A percentile compares a stretch with the other conserved stretches of the same genome.
Conservation (phyloP, 805 yeast species). For the Saturnispora besseyi region DNA sequence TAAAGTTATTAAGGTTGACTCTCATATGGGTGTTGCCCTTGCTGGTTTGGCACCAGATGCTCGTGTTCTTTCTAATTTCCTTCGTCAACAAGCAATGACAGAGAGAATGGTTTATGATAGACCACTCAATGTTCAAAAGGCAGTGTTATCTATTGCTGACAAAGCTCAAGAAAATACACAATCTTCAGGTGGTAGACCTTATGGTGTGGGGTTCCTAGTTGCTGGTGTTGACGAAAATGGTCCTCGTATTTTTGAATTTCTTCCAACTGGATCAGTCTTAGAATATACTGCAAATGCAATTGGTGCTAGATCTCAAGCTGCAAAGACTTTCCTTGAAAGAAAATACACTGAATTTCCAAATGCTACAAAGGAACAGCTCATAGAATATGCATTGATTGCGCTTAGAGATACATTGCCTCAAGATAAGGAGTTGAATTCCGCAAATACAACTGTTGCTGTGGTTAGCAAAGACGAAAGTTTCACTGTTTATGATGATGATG, state of each 20-base stretch:
- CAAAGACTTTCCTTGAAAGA: slow-evolving; percentile 90
- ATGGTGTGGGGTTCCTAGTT: slow-evolving; percentile 90
- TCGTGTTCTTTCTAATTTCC: slow-evolving; percentile 77
- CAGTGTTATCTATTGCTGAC: slow-evolving; percentile 82
- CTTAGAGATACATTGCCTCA: slow-evolving; percentile 90
- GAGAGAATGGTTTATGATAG: slow-evolving; percentile 79
- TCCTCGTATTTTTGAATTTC: slow-evolving; percentile 88
- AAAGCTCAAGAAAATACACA: slow-evolving; percentile 97
- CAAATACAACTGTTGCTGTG: slow-evolving; percentile 84
- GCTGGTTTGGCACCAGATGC: slow-evolving; percentile 99
- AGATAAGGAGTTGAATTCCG: slow-evolving; percentile 79
- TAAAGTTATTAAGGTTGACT: slow-evolving; percentile 85
- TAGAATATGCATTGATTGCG: slow-evolving; percentile 81
- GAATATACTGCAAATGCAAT: slow-evolving; percentile 92
- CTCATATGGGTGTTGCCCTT: slow-evolving; percentile 87
- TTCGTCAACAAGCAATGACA: slow-evolving; percentile 87
- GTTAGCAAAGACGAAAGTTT: slow-evolving; percentile 75
- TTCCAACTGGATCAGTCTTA: slow-evolving; percentile 88
- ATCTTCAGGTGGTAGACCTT: slow-evolving; percentile 92
- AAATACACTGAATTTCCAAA: slow-evolving; percentile 60
- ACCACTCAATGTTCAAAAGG: slow-evolving; percentile 73
- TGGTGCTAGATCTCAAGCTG: slow-evolving; percentile 98
- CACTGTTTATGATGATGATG: slow-evolving; percentile 77
- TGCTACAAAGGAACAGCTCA: slow-evolving; percentile 58
- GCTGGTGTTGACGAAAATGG: slow-evolving; percentile 92